Evolutionary conservation across 2,329 filamentous ascomycete species (phyloP).

Genomic region (Lasiodiplodia sp.): DNA sequence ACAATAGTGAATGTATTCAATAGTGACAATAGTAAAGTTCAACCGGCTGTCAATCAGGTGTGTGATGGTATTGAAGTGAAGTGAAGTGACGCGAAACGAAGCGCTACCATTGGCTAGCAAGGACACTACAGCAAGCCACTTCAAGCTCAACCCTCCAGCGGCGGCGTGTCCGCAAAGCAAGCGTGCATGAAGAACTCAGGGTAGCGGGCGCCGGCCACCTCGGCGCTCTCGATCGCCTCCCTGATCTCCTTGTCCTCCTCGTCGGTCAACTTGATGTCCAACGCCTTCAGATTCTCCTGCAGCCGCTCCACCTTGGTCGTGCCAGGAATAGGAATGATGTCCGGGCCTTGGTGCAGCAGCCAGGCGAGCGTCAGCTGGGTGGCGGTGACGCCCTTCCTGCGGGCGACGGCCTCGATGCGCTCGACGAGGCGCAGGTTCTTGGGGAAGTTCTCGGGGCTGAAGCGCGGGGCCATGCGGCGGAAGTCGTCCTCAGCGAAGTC

Average conservation of each 20-base stretch:
- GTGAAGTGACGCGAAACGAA: too few relatives aligned
- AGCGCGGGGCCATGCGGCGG: slow-evolving; percentile 49
- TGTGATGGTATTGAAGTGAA: too few relatives aligned
- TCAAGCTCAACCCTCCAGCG: neutral
- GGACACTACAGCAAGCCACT: neutral
- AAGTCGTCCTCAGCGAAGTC: slow-evolving; percentile 52
- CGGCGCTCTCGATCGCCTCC: slow-evolving; percentile 47
- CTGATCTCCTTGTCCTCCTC: slow-evolving; percentile 42
- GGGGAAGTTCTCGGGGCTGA: slow-evolving; percentile 49
- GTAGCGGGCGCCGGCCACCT: slow-evolving; percentile 50
- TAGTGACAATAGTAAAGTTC: too few relatives aligned
- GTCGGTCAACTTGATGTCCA: slow-evolving; percentile 39
- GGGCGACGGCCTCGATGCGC: slow-evolving; percentile 40
- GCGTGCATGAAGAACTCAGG: slow-evolving; percentile 44
- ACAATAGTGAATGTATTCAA: too few relatives aligned
- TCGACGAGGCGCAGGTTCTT: slow-evolving; percentile 47
- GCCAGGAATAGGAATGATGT: slow-evolving; percentile 64
- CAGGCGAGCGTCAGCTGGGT: slow-evolving; percentile 62
- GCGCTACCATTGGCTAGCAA: too few relatives aligned
- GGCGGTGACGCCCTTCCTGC: slow-evolving; percentile 61
- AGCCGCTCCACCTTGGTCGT: slow-evolving; percentile 42
- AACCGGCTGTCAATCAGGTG: too few relatives aligned
- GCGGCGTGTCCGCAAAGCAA: slow-evolving; percentile 51
- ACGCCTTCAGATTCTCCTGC: slow-evolving; percentile 41
- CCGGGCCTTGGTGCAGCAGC: slow-evolving; percentile 49